Base-by-base conservation (phyloP, 129 eudicot species). In the Helichrysum umbraculigerum region DNA sequence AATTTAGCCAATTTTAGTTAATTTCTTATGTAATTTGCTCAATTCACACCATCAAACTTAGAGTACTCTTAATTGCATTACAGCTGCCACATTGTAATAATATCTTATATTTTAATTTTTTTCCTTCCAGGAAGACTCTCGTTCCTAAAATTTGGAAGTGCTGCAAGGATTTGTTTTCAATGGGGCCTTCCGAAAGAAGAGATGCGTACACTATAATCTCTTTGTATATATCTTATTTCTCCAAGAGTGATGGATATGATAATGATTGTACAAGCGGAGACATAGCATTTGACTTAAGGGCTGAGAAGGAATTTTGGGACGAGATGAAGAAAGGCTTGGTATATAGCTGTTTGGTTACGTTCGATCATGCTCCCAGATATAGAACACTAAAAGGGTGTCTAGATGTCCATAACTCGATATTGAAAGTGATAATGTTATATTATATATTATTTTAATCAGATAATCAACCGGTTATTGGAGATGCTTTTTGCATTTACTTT, bases 281-380 rank as follows among this genome's bases (percentile, higher is more conserved):
- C 28, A 83, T 78, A 68, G 56, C 51, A 54, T 88, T 87, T 85
- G 91, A 89, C 81, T 65, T 91, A 22, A 84, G 85, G 77, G 75
- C 76, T 39, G 92, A 89, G 56, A 81, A 81, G 50, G 88, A 84
- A 41, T 91, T 95, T 66, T 95, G 99, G 99, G 87, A 84, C 66
- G 97, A 91, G 78, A 83, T 95, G 70, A 91, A 88, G 80, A 83
- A 83, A 77, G 99, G 97, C 86, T 86, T 95, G 97, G 99, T 95
- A 91, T 67, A 65, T 35, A 35, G 33, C 66, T 30, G 29, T 76
- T 34, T 50, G 41, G n/a, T 79, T 32, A 34, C 67, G 25, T 66
- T 34, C 28, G 12, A 30, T 81, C 6, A 34, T 72, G 30, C 51
- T 54, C 34, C 30, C 34, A 66, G 29, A 28, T 68, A 10, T 30